These are phyloP conservation scores for Colletotrichum lini DNA, from an alignment of 2,329 filamentous ascomycete species.

Conservation along the genomic window DNA sequence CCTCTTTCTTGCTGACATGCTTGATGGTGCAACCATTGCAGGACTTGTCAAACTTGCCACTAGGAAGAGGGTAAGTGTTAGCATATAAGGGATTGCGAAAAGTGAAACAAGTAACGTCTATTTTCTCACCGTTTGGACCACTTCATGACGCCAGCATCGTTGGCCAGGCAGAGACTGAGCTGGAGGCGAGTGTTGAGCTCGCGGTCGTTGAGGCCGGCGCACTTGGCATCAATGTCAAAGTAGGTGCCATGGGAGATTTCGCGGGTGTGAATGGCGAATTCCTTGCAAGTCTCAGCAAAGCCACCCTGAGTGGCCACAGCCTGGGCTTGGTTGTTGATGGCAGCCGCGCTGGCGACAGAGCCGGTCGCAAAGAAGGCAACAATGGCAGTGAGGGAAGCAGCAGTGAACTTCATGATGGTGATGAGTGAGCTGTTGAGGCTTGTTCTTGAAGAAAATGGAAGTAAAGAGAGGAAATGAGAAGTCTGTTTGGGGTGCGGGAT, in stretches of 20 bases:
- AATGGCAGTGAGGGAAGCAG: conserved; percentile 4
- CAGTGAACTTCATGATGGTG: conserved; percentile 28
- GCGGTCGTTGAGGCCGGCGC: conserved; percentile 17
- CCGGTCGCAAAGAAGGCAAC: not conserved
- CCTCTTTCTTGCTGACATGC: conserved; percentile 13
- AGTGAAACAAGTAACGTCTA: too few species aligned
- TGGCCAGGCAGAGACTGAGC: conserved; percentile 40
- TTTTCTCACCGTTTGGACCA: conserved; percentile 30
- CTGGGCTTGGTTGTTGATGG: not conserved
- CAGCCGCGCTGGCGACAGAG: not conserved
- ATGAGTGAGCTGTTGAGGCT: not conserved
- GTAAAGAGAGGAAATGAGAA: not conserved
- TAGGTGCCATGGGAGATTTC: conserved; percentile 15
- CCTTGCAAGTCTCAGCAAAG: conserved; percentile 22
- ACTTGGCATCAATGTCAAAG: conserved; percentile 33
- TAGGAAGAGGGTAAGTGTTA: not conserved
- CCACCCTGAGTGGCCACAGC: conserved; percentile 11
- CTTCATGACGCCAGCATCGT: conserved; percentile 31
- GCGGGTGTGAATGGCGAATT: conserved; percentile 21
- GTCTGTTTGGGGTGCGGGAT: not conserved
- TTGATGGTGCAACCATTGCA: conserved; percentile 35
- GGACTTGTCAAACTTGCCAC: conserved; percentile 28
- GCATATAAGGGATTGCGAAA: too few species aligned
- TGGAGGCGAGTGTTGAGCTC: conserved; percentile 30
- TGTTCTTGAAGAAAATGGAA: not conserved